These are phyloP conservation scores for Vinca minor DNA, from an alignment of 257 asterid genomes.

Conservation along the genomic window DNA sequence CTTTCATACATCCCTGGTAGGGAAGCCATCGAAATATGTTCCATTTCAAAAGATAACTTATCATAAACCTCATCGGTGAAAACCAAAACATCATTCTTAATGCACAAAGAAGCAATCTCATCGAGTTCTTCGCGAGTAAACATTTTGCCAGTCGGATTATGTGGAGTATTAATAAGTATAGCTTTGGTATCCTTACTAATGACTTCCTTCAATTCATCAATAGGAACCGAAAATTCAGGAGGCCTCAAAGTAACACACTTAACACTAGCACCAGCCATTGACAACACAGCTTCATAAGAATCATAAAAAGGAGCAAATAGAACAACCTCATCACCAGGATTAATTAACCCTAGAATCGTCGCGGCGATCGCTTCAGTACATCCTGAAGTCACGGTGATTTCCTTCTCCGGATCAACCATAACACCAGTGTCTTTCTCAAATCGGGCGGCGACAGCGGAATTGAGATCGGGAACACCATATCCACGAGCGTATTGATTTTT, in stretches of 20 bases:
- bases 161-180: constrained; percentile 81
- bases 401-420: constrained; percentile 69
- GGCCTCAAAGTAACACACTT: constrained; percentile 63
- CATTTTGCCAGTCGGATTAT: constrained; percentile 97
- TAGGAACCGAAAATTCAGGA: constrained; percentile 70
- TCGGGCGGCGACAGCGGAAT: constrained; percentile 73
- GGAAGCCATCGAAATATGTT: constrained; percentile 81
- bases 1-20: constrained; percentile 84
- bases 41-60: constrained; percentile 86
- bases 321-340: constrained; percentile 90
- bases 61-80: constrained; percentile 88
- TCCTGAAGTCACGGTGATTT: constrained; percentile 88
- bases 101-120: constrained; percentile 61
- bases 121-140: constrained; percentile 65
- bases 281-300: constrained; percentile 85
- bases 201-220: constrained; percentile 61
- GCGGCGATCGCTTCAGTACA: constrained; percentile 99
- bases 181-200: constrained; percentile 77
- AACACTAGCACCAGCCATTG: constrained; percentile 92
- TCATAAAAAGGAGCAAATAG: constrained; percentile 94
- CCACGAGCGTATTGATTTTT: constrained; percentile 97
- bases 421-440: constrained; percentile 75
- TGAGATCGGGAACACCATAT: constrained; percentile 84
- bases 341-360: constrained; percentile 76
- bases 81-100: constrained; percentile 63